phyloP scores from a whole-genome alignment of 805 yeast species.

The Metschnikowia colocasiae region DNA sequence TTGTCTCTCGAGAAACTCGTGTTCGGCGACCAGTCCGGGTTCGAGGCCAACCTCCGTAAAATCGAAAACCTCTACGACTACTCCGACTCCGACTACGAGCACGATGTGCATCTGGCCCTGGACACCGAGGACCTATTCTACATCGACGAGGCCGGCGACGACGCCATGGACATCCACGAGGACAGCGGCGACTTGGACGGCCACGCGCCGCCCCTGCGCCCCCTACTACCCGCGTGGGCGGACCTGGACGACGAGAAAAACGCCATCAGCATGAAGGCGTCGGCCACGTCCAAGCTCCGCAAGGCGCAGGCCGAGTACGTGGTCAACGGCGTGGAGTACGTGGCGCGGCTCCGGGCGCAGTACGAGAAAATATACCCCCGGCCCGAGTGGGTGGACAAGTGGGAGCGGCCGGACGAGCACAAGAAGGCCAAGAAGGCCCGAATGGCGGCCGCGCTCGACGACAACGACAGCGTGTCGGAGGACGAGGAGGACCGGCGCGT shows the following conservation, averaged over 20 bases:
- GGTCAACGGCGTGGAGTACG: slow-evolving; percentile 59
- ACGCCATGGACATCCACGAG: slow-evolving; percentile 27
- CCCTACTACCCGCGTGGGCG: slow-evolving; percentile 47
- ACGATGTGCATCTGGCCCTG: slow-evolving; percentile 14
- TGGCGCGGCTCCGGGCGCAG: slow-evolving; percentile 66
- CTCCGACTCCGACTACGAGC: slow-evolving; percentile 39
- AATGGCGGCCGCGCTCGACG: not conserved
- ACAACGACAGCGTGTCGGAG: slow-evolving; percentile 19
- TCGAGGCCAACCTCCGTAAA: slow-evolving; percentile 59
- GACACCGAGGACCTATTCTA: slow-evolving; percentile 36
- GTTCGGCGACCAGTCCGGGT: slow-evolving; percentile 82
- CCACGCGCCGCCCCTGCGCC: slow-evolving; percentile 23
- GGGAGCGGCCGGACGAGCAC: slow-evolving; percentile 10
- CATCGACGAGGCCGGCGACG: slow-evolving; percentile 43
- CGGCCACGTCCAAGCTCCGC: slow-evolving; percentile 70
- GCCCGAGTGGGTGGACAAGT: slow-evolving; percentile 70
- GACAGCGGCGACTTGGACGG: slow-evolving; percentile 20
- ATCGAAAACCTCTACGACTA: slow-evolving; percentile 54
- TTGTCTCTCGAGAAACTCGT: slow-evolving; percentile 73
- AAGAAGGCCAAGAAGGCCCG: not conserved
- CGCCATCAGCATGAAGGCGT: slow-evolving; percentile 56
- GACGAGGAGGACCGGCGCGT: slow-evolving; percentile 21
- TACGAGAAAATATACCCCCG: slow-evolving; percentile 70
- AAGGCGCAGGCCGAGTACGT: slow-evolving; percentile 49
- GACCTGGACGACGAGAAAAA: slow-evolving; percentile 89